Evolutionary conservation across 176 grass and related monocot genomes (phyloP), one percentile per base, ranked within the genome.

Genomic region (Eleusine coracana): DNA sequence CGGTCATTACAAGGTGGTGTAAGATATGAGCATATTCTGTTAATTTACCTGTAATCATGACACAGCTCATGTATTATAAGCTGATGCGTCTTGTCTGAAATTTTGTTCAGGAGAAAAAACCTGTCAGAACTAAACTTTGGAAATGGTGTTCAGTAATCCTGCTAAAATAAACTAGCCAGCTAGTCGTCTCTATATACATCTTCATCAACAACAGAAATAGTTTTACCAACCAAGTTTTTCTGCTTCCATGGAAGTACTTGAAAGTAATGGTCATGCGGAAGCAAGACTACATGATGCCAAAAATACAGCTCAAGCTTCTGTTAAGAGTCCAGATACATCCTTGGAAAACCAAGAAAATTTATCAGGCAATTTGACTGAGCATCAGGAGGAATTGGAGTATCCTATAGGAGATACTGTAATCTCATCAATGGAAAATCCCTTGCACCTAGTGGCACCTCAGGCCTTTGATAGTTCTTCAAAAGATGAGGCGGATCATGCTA

Each of bases 161-260:
- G 61, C 74, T 54, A 63, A 79, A 79, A 63, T 46, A 73, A 61
- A 84, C 5, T 68, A 68, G 58, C 51, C 16, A 6, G 37, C 56
- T 60, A 88, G 63, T 60, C 79, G 68, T 34, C 21, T 76, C 41
- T 76, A 23, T 38, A 73, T 62, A 70, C 36, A 52, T 79, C 74
- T 55, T 60, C 45, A 15, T n/a, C 49, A 79, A 62, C 78, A 49
- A 42, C 61, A 70, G 85, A 68, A 88, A 12, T 63, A 42, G 6
- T 42, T 73, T 41, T 70, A 38, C 74, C 23, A 65, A 65, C 28
- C 20, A 36, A 66, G 29, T 56, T 83, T 65, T 28, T 46, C 71
- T 51, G 11, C 18, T 66, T 70, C 6, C 59, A 86, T 87, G 70
- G 89, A 94, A 82, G 42, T 64, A 66, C 37, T 64, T 55, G 67